Evolutionary conservation across 352 stramenopile genomes (phyloP).

Genomic region (Globisporangium irregulare): DNA sequence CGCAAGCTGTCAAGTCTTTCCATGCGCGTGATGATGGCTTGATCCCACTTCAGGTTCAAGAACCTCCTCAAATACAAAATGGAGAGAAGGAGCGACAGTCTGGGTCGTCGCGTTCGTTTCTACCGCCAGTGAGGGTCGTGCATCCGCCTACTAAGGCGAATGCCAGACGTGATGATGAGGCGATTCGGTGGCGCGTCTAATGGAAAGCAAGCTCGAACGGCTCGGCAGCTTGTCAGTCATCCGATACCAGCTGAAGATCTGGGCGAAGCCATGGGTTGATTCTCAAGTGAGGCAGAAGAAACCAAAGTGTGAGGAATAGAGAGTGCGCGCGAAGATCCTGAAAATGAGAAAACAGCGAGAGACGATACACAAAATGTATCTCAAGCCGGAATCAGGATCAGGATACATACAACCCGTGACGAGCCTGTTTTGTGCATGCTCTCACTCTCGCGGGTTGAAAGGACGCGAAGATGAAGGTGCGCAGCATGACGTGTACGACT

Average conservation of each 20-base stretch:
- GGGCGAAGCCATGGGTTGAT: not conserved
- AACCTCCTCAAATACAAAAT: too few species aligned
- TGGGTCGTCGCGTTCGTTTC: constrained; percentile 31
- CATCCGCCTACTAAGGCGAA: not conserved
- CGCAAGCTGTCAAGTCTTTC: too few species aligned
- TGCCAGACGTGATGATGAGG: not conserved
- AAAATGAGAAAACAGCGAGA: not conserved
- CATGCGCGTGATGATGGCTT: too few species aligned
- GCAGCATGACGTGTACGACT: not conserved
- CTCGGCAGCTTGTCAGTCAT: not conserved
- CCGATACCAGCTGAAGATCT: not conserved
- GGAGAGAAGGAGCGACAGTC: constrained; percentile 19
- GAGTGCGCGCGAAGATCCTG: not conserved
- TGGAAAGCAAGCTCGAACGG: not conserved
- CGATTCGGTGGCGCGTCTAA: constrained; percentile 1
- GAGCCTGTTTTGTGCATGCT: not conserved
- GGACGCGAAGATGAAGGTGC: not conserved
- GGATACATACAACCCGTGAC: not conserved
- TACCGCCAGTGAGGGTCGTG: constrained; percentile 8
- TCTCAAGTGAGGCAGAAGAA: not conserved
- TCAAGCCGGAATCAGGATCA: not conserved
- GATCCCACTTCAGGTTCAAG: too few species aligned
- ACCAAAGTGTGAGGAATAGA: not conserved
- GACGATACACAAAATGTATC: not conserved
- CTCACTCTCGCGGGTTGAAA: not conserved